Percentiles rank a stretch among this genome's conserved stretches.
phyloP scores from a whole-genome alignment of 2,329 filamentous ascomycete species.

The Hypoxylon sp. region DNA sequence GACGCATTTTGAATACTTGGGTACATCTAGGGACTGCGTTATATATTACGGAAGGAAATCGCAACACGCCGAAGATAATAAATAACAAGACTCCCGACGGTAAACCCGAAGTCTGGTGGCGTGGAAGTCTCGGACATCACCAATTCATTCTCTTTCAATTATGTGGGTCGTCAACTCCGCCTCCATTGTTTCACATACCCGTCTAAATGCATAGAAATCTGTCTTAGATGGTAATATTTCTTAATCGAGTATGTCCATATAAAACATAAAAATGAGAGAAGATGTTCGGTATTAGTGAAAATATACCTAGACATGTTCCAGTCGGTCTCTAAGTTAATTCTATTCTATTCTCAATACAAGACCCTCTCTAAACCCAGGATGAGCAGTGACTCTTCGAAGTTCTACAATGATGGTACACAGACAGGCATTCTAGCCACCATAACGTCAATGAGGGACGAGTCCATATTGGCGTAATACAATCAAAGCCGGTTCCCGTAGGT shows the following conservation, averaged over 20 bases:
- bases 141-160: slow-evolving; percentile 12
- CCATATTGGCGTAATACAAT: background rate
- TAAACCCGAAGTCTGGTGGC: background rate
- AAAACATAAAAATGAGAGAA: background rate
- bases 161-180: slow-evolving; percentile 1
- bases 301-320: background rate
- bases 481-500: background rate
- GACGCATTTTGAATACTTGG: slow-evolving; percentile 59
- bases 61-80: background rate
- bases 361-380: background rate
- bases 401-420: slow-evolving; percentile 6
- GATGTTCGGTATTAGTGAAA: background rate
- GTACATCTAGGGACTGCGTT: background rate
- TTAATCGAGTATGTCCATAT: background rate
- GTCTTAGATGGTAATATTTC: background rate
- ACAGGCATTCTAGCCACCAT: background rate
- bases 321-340: background rate
- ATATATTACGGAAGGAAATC: background rate
- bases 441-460: background rate
- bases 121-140: slow-evolving; percentile 27
- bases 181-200: slow-evolving; percentile 24
- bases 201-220: slow-evolving; percentile 2
- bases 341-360: background rate
- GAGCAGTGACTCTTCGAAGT: slow-evolving; percentile 7
- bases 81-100: background rate